Evolutionary conservation across 495 filamentous ascomycete genomes (phyloP).

Genomic region (Aspergillus conjunctus): DNA sequence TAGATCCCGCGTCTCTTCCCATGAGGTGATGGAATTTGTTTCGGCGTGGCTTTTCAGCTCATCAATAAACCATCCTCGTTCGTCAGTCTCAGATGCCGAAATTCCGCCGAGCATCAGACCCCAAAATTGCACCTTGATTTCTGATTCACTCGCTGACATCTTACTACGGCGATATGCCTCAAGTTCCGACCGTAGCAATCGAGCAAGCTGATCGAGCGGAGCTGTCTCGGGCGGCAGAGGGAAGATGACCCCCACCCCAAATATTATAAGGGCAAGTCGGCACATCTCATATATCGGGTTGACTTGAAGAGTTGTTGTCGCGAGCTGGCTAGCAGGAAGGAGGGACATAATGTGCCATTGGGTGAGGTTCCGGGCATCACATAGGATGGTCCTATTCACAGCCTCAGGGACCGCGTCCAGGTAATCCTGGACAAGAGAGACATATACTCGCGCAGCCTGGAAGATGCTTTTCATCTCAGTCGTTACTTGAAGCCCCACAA

Average conservation of each 20-base stretch:
- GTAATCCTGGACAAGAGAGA: background rate
- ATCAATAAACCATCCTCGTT: background rate
- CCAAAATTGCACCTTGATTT: background rate
- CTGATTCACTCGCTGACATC: background rate
- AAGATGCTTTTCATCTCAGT: background rate
- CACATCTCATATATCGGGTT: background rate
- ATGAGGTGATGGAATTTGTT: background rate
- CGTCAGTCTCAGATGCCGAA: background rate
- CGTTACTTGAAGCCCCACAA: background rate
- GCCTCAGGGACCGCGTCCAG: background rate
- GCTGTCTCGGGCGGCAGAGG: background rate
- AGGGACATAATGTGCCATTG: constrained; percentile 1
- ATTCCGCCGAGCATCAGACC: background rate
- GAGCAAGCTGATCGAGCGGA: background rate
- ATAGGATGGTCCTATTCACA: background rate
- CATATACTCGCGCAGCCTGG: background rate
- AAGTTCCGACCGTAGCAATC: background rate
- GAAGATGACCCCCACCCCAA: background rate
- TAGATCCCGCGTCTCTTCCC: background rate
- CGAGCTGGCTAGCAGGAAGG: background rate
- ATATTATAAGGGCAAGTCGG: background rate
- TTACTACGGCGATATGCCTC: background rate
- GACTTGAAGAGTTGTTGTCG: background rate
- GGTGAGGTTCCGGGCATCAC: background rate
- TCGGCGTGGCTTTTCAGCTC: background rate